These are phyloP conservation scores for Cercospora sp. DNA, from an alignment of 2,329 filamentous ascomycete genomes.

Conservation along the genomic window DNA sequence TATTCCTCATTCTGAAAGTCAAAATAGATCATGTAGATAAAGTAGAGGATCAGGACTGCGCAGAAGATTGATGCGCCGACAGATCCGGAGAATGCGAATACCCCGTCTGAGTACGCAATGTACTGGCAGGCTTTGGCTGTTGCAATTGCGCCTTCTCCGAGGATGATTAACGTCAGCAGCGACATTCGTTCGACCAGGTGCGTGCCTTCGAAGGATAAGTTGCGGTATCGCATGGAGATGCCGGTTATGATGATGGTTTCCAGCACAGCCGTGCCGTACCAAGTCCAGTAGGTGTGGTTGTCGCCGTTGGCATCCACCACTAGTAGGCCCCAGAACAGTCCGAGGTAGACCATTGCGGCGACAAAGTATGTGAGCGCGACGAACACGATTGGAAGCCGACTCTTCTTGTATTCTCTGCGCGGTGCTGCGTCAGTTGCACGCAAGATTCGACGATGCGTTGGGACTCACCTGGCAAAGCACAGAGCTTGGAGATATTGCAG, in stretches of 20 bases:
- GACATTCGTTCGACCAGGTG: constrained; percentile 43
- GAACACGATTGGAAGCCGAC: constrained; percentile 36
- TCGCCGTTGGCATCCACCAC: constrained; percentile 10
- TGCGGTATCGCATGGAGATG: constrained; percentile 38
- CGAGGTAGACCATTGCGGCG: constrained; percentile 40
- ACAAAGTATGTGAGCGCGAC: constrained; percentile 38
- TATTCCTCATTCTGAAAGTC: constrained; percentile 28
- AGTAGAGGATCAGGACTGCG: constrained; percentile 38
- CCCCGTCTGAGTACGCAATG: constrained; percentile 35
- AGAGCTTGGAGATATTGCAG: constrained; percentile 43
- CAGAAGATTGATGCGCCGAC: constrained; percentile 40
- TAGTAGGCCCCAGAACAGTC: constrained; percentile 33
- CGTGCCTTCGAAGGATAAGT: constrained; percentile 43
- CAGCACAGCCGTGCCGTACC: constrained; percentile 52
- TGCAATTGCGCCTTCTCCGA: constrained; percentile 44
- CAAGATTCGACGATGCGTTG: background rate
- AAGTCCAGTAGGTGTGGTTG: constrained; percentile 47
- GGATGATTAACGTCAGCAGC: constrained; percentile 43
- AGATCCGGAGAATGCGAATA: constrained; percentile 24
- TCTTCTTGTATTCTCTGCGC: constrained; percentile 33
- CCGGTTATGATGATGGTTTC: constrained; percentile 38
- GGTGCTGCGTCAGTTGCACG: background rate
- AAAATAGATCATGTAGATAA: constrained; percentile 34
- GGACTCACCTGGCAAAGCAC: constrained; percentile 32
- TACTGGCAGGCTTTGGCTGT: constrained; percentile 39